Evolutionary conservation across 192 early-diverging fungal genomes (phyloP).

Genomic region (Linnemannia schmuckeri): DNA sequence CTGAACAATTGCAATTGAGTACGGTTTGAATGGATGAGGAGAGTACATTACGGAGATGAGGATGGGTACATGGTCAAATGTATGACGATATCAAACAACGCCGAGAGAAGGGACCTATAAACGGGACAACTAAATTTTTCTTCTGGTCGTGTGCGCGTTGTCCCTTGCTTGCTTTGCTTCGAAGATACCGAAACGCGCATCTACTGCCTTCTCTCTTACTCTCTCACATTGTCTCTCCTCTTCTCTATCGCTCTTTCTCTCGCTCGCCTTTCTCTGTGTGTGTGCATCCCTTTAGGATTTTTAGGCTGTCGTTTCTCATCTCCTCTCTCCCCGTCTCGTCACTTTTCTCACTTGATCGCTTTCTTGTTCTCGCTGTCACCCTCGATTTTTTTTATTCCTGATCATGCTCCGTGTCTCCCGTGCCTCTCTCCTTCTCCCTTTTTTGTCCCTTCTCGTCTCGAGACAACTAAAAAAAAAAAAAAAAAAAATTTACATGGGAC

Average conservation of each 20-base stretch:
- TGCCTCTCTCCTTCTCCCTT: conserved; percentile 14
- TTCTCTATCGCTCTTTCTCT: not conserved
- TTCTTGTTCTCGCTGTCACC: not conserved
- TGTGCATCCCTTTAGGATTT: no score
- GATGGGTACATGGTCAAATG: not conserved
- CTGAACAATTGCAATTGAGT: not conserved
- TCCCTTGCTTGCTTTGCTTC: not conserved
- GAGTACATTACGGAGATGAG: not conserved
- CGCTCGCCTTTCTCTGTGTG: no score
- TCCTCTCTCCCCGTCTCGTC: no score
- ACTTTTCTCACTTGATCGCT: no score
- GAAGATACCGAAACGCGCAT: not conserved
- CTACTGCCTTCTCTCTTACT: not conserved
- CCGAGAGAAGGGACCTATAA: not conserved
- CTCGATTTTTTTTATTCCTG: not conserved
- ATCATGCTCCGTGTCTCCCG: not conserved
- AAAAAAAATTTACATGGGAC: not conserved
- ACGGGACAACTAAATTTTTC: not conserved
- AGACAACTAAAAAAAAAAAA: not conserved
- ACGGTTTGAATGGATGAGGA: not conserved
- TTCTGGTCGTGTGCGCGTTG: not conserved
- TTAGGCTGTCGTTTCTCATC: no score
- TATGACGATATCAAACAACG: not conserved
- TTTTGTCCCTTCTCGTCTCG: not conserved
- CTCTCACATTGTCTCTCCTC: not conserved